Percentiles rank a stretch among this genome's conserved stretches.
These are phyloP conservation scores for Jackrogersella multiformis DNA, from an alignment of 495 filamentous ascomycete species.

Conservation along the genomic window DNA sequence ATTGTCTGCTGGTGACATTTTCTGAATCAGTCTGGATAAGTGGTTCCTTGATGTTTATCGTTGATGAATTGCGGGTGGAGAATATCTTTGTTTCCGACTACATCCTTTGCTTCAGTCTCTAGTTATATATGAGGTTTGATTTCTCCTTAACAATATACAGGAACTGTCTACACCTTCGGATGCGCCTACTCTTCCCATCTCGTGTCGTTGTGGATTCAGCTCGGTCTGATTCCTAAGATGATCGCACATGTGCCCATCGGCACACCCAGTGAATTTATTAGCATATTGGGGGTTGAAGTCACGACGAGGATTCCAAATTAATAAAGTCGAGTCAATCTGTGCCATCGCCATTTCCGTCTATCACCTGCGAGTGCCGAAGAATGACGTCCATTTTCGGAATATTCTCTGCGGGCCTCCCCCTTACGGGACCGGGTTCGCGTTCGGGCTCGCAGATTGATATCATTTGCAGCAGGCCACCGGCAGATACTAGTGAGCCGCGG, in stretches of 20 bases:
- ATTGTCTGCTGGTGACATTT: slow-evolving; percentile 25
- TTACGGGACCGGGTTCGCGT: slow-evolving; percentile 5
- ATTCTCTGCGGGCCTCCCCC: slow-evolving; percentile 20
- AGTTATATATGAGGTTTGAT: slow-evolving; percentile 24
- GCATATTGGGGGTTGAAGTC: slow-evolving; percentile 16
- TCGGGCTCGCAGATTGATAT: slow-evolving; percentile 19
- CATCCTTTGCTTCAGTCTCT: background rate
- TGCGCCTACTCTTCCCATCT: slow-evolving; percentile 10
- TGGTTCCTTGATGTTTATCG: slow-evolving; percentile 6
- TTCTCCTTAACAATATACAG: slow-evolving; percentile 10
- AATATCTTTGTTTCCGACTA: background rate
- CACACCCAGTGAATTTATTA: background rate
- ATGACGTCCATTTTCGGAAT: slow-evolving; percentile 20
- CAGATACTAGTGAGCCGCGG: background rate
- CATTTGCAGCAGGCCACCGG: slow-evolving; percentile 4
- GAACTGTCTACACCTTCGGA: background rate
- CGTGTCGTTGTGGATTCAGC: background rate
- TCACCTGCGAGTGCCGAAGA: slow-evolving; percentile 11
- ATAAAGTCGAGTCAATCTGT: slow-evolving; percentile 29
- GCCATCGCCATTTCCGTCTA: slow-evolving; percentile 26
- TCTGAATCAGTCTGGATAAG: background rate
- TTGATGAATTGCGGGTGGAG: slow-evolving; percentile 1
- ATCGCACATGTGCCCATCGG: slow-evolving; percentile 15
- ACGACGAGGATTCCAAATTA: slow-evolving; percentile 22
- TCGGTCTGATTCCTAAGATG: background rate